Evolutionary conservation across 1,139 yeast genomes (phyloP).

Genomic region (Geotrichum fermentans): DNA sequence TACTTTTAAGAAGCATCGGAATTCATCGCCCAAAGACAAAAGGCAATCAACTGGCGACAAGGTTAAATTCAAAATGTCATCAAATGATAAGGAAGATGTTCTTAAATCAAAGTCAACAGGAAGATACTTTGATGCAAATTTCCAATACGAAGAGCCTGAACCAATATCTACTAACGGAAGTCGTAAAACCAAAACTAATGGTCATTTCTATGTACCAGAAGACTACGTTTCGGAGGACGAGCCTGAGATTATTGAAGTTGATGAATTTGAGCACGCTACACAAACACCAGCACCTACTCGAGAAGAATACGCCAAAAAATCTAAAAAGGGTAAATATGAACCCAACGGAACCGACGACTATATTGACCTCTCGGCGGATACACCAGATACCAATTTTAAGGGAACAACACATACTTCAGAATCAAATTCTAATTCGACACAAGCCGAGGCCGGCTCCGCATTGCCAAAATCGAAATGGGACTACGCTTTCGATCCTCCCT

Average conservation of each 20-base stretch:
- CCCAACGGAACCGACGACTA: background rate
- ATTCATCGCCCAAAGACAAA: background rate
- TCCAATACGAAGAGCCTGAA: constrained; percentile 5
- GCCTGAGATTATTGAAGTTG: constrained; percentile 1
- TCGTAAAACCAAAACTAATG: constrained; percentile 1
- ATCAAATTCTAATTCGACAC: no score
- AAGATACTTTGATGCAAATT: constrained; percentile 1
- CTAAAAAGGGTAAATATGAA: background rate
- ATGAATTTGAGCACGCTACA: background rate
- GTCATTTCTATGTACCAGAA: constrained; percentile 5
- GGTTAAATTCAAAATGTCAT: constrained; percentile 10
- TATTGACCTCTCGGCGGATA: background rate
- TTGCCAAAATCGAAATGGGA: background rate
- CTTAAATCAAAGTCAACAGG: constrained; percentile 1
- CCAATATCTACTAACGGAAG: background rate
- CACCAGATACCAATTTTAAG: background rate
- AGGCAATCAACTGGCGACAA: background rate
- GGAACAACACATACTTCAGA: no score
- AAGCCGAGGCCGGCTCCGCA: background rate
- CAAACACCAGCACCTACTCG: background rate
- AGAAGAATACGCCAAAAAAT: background rate
- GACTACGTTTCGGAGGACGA: constrained; percentile 7
- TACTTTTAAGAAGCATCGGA: background rate
- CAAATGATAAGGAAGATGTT: background rate
- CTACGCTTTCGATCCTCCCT: background rate